Evolutionary conservation across 805 yeast species (phyloP), one percentile per base, ranked within the genome.

Genomic region (Debaryomyces castellii): DNA sequence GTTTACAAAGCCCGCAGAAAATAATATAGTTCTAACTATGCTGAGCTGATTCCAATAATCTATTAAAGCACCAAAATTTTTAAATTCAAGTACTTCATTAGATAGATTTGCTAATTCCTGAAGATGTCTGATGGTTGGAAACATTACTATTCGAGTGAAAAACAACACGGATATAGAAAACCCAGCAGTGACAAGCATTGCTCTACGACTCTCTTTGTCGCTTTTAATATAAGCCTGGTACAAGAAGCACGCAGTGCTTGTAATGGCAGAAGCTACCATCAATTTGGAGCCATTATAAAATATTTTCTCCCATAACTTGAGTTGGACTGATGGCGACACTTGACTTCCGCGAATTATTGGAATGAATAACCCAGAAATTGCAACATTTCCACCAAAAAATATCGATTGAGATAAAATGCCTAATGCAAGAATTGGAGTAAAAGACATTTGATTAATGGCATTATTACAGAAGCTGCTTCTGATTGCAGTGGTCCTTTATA

Each of bases 321-420:
- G 9, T 8, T 27, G 35, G 12, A 20, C n/a, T 16, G 24, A n/a
- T 16, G 33, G 37, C 5, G 18, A 16, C n/a, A 43, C 9, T 4
- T 21, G 14, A 18, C 16, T 22, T 5, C 32, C 9, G 6, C 30
- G 41, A 18, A 43, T 25, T 9, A 37, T 30, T 22, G 46, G 46
- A 37, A 43, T 28, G 16, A 38, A 25, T 6, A 43, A 20, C 12
- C 24, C 20, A 4, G 46, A 43, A 9, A 43, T 18, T 12, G 35
- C 45, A 21, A 42, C 22, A 23, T 43, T 43, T 5, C 41, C 41
- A n/a, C 46, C 46, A n/a, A 43, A 17, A 23, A 43, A 43, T 12
- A 43, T 20, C 1, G 46, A 43, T 43, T 43, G 46, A 11, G 46
- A 37, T 14, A 43, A 3, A 7, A 42, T 17, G 17, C 41, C 46